A percentile compares a stretch with the other conserved stretches of the same genome.
These are phyloP conservation scores for Cyclanthera cordifolia DNA, from an alignment of 306 rosid species.

Conservation along the genomic window DNA sequence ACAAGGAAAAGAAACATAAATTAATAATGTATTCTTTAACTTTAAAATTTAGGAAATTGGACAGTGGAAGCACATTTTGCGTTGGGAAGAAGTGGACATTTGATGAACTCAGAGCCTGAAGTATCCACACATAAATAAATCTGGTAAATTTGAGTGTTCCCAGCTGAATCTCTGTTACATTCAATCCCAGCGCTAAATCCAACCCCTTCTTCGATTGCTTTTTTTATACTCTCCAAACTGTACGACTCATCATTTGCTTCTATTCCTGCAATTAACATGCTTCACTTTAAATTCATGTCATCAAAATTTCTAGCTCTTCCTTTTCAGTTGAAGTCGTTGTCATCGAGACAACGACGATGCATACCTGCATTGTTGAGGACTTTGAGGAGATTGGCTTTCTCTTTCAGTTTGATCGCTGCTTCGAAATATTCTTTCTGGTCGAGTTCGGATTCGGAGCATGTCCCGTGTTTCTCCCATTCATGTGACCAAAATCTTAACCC, in stretches of 20 bases:
- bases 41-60: constrained; percentile 38
- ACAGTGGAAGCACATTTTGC: constrained; percentile 30
- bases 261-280: constrained; percentile 35
- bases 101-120: constrained; percentile 37
- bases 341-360: no score
- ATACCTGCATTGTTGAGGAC: constrained; percentile 42
- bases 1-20: background rate
- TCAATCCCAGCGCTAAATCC: constrained; percentile 44
- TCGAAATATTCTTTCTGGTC: constrained; percentile 62
- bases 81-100: constrained; percentile 47
- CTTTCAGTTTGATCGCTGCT: constrained; percentile 52
- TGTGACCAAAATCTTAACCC: constrained; percentile 74
- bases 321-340: no score
- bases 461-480: constrained; percentile 88
- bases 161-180: constrained; percentile 46
- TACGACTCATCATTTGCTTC: constrained; percentile 51
- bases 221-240: constrained; percentile 30
- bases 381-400: constrained; percentile 43
- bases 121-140: constrained; percentile 56
- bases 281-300: background rate
- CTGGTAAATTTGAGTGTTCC: constrained; percentile 47
- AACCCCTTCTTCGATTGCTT: constrained; percentile 38
- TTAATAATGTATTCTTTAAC: background rate
- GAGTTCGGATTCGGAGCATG: constrained; percentile 48
- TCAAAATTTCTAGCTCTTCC: no score